Conservation (phyloP, 164 flowering plant species). For the Akebia trifoliata region DNA sequence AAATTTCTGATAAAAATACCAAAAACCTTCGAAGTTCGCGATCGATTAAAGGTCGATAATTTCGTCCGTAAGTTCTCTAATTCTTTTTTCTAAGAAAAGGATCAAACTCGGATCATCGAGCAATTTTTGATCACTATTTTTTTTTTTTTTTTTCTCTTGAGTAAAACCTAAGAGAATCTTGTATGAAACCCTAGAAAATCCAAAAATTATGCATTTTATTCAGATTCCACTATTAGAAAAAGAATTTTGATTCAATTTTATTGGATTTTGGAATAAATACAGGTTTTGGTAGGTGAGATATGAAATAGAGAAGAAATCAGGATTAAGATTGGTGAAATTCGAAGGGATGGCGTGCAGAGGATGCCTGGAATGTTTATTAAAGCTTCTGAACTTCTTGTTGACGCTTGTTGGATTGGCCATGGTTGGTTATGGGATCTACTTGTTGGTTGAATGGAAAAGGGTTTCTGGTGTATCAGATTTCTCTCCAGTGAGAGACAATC, state of each 20-base stretch:
- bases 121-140: too few species aligned
- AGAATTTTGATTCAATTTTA: neutral
- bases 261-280: slow-evolving; percentile 12
- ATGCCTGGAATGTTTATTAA: slow-evolving; percentile 72
- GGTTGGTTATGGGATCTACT: slow-evolving; percentile 92
- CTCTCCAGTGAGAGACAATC: slow-evolving; percentile 21
- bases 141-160: too few species aligned
- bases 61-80: too few species aligned
- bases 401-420: slow-evolving; percentile 76
- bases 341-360: slow-evolving; percentile 74
- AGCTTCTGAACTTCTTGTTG: slow-evolving; percentile 76
- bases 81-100: too few species aligned
- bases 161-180: too few species aligned
- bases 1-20: too few species aligned
- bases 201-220: too few species aligned
- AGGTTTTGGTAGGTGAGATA: slow-evolving; percentile 9
- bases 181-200: too few species aligned
- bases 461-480: neutral
- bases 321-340: slow-evolving; percentile 8
- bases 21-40: too few species aligned
- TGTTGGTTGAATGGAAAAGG: slow-evolving; percentile 58
- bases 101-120: too few species aligned
- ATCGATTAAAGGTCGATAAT: too few species aligned
- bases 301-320: slow-evolving; percentile 17
- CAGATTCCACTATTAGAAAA: too few species aligned